A percentile compares a stretch with the other conserved stretches of the same genome.
These are phyloP conservation scores for Coemansia sp. DNA, from an alignment of 371 early-diverging fungal genomes.

Conservation along the genomic window DNA sequence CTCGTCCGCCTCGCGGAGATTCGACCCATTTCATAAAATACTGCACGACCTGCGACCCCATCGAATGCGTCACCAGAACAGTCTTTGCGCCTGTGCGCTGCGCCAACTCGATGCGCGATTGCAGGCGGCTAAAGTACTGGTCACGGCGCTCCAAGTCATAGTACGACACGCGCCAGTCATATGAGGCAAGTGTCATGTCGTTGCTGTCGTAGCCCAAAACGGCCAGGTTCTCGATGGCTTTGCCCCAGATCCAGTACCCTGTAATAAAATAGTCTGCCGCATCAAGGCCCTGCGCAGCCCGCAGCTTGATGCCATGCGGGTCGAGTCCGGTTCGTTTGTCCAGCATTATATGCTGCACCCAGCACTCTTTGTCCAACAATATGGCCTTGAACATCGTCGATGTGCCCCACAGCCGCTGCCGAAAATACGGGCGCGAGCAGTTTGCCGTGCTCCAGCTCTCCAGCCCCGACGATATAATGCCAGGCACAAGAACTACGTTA, in stretches of 20 bases:
- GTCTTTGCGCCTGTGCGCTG: constrained; percentile 59
- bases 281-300: constrained; percentile 89
- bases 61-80: constrained; percentile 67
- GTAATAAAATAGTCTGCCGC: constrained; percentile 94
- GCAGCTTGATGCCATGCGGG: constrained; percentile 76
- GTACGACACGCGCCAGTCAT: constrained; percentile 92
- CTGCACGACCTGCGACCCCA: constrained; percentile 73
- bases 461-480: constrained; percentile 85
- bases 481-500: constrained; percentile 89
- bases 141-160: constrained; percentile 85
- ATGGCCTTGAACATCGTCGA: constrained; percentile 79
- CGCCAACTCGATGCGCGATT: constrained; percentile 72
- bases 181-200: constrained; percentile 84
- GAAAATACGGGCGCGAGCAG: constrained; percentile 76
- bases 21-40: constrained; percentile 95
- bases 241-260: constrained; percentile 95
- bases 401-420: constrained; percentile 93
- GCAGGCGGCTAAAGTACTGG: constrained; percentile 78
- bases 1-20: constrained; percentile 66
- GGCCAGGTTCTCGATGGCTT: constrained; percentile 79
- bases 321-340: constrained; percentile 85
- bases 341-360: constrained; percentile 81
- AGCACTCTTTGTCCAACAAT: constrained; percentile 80
- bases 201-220: constrained; percentile 88
- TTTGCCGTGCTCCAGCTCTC: constrained; percentile 87